Evolutionary conservation across 768 basidiomycete genomes (phyloP).

Genomic region (Leucosporidium creatinivorum): DNA sequence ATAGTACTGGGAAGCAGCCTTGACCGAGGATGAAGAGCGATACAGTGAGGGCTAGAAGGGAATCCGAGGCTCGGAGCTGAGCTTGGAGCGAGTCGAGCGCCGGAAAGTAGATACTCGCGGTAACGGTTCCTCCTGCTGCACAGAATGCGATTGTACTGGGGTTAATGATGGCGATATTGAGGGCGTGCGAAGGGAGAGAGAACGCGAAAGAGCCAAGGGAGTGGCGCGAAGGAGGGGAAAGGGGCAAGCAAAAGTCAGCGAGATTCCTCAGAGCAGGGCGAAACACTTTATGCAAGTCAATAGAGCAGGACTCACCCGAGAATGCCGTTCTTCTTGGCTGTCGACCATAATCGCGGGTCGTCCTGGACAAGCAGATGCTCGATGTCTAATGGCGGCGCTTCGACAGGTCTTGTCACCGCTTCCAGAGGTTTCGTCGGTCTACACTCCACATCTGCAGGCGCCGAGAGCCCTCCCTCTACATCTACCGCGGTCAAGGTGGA

Average conservation of each 20-base stretch:
- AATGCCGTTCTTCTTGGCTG: slow-evolving; percentile 9
- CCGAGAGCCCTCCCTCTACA: too few relatives aligned
- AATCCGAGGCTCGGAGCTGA: slow-evolving; percentile 54
- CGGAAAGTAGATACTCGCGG: slow-evolving; percentile 25
- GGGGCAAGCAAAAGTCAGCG: background rate
- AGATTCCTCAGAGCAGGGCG: background rate
- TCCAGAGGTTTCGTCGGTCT: too few relatives aligned
- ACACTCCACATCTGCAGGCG: too few relatives aligned
- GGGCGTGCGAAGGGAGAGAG: background rate
- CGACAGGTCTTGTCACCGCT: too few relatives aligned
- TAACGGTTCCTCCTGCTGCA: slow-evolving; percentile 20
- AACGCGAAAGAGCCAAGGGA: too few relatives aligned
- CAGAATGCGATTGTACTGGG: background rate
- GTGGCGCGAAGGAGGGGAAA: background rate
- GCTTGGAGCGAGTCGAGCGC: slow-evolving; percentile 27
- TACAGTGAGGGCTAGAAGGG: slow-evolving; percentile 60
- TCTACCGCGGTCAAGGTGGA: too few relatives aligned
- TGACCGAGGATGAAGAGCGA: slow-evolving; percentile 69
- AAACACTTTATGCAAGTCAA: too few relatives aligned
- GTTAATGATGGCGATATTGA: background rate
- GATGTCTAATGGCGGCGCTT: slow-evolving; percentile 13
- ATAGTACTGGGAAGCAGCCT: slow-evolving; percentile 55
- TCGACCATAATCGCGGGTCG: slow-evolving; percentile 30
- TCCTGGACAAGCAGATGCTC: slow-evolving; percentile 29
- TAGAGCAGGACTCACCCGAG: slow-evolving; percentile 9